A percentile compares a stretch with the other conserved stretches of the same genome.
Evolutionary conservation across 129 eudicot species (phyloP).

Genomic region (Tagetes erecta): DNA sequence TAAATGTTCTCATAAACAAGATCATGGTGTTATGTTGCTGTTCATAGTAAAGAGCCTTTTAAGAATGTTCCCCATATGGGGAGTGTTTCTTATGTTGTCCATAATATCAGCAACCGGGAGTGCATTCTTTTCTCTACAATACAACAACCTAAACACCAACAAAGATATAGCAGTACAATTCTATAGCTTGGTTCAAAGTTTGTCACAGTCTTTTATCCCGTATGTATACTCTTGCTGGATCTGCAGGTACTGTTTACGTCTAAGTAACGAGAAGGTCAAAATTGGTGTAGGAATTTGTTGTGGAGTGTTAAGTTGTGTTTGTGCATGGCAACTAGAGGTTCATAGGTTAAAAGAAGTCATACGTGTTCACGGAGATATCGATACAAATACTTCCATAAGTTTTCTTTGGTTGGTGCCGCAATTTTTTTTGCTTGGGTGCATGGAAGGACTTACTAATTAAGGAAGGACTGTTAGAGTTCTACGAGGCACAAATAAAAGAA

Average conservation of each 20-base stretch:
- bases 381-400: conserved; percentile 7
- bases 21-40: background rate
- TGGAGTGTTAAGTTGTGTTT: conserved; percentile 3
- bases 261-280: conserved; percentile 3
- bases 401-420: conserved; percentile 33
- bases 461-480: conserved; percentile 19
- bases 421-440: conserved; percentile 17
- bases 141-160: background rate
- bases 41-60: conserved; percentile 7
- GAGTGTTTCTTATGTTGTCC: background rate
- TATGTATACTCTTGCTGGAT: background rate
- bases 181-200: conserved; percentile 10
- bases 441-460: conserved; percentile 17
- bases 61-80: conserved; percentile 25
- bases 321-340: conserved; percentile 15
- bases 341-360: conserved; percentile 9
- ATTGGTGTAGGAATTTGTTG: conserved; percentile 28
- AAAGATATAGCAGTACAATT: conserved; percentile 5
- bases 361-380: background rate
- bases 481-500: background rate
- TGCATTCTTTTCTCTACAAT: conserved; percentile 16
- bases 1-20: background rate
- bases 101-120: conserved; percentile 8
- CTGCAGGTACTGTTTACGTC: too few species aligned
- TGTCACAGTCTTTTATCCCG: background rate